These are phyloP conservation scores for Xylariaceae sp. DNA, from an alignment of 2,329 filamentous ascomycete genomes.

Conservation along the genomic window DNA sequence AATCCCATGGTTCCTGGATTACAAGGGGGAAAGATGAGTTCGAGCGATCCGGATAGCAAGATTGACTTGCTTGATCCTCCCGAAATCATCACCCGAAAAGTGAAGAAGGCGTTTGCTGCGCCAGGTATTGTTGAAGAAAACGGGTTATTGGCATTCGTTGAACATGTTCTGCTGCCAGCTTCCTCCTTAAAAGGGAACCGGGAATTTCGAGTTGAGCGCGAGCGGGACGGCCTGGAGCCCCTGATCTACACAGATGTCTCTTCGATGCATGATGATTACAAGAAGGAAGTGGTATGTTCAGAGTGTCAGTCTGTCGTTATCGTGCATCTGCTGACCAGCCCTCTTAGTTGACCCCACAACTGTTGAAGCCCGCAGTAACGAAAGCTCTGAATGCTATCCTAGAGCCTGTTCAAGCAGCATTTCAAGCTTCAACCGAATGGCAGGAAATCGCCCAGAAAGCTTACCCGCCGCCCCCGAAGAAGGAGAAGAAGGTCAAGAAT, in stretches of 20 bases:
- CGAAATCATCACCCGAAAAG: conserved; percentile 73
- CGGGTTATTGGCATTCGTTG: conserved; percentile 79
- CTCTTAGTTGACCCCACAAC: conserved; percentile 72
- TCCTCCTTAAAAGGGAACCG: conserved; percentile 56
- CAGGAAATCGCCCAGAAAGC: conserved; percentile 71
- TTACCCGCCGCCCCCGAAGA: conserved; percentile 70
- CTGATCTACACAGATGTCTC: conserved; percentile 75
- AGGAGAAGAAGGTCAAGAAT: conserved; percentile 74
- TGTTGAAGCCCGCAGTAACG: conserved; percentile 79
- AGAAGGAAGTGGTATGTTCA: conserved; percentile 64
- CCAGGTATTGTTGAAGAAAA: conserved; percentile 79
- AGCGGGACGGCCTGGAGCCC: conserved; percentile 63
- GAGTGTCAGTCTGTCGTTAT: not conserved
- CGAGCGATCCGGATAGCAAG: conserved; percentile 73
- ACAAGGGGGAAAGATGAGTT: conserved; percentile 78
- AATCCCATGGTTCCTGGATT: conserved; percentile 90
- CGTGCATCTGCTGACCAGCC: conserved; percentile 9
- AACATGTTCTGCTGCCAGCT: conserved; percentile 80
- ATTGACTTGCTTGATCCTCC: conserved; percentile 85
- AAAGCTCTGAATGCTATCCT: conserved; percentile 70
- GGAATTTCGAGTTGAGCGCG: conserved; percentile 65
- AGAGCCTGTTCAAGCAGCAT: conserved; percentile 72
- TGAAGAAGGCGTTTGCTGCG: conserved; percentile 77
- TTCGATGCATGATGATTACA: conserved; percentile 75
- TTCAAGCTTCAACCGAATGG: conserved; percentile 70